A percentile compares a stretch with the other conserved stretches of the same genome.
Evolutionary conservation across 1,139 yeast genomes (phyloP).

Genomic region (Pichiaceae sp.): DNA sequence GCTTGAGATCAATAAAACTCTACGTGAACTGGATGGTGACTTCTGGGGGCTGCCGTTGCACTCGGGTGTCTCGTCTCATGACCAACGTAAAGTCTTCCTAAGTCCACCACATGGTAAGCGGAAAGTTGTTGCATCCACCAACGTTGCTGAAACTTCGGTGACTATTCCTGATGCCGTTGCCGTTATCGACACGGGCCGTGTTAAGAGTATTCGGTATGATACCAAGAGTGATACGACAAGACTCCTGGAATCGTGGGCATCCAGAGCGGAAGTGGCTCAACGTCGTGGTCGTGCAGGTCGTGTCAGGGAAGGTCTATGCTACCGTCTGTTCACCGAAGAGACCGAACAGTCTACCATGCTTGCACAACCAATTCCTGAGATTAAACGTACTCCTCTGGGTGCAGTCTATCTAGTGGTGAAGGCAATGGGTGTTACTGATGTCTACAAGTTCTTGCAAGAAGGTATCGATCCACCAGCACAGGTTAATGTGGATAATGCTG

Average conservation of each 20-base stretch:
- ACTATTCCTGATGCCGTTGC: constrained; percentile 90
- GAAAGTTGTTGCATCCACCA: constrained; percentile 85
- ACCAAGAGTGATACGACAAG: constrained; percentile 58
- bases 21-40: constrained; percentile 23
- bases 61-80: constrained; percentile 77
- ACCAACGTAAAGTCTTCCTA: constrained; percentile 68
- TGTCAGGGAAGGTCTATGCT: constrained; percentile 74
- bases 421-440: constrained; percentile 78
- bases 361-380: constrained; percentile 79
- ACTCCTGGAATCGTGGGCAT: constrained; percentile 77
- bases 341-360: constrained; percentile 51
- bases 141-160: constrained; percentile 57
- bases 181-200: constrained; percentile 83
- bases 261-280: constrained; percentile 86
- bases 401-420: constrained; percentile 76
- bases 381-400: constrained; percentile 73
- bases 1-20: constrained; percentile 68
- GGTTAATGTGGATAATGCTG: constrained; percentile 54
- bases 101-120: constrained; percentile 44
- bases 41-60: constrained; percentile 64
- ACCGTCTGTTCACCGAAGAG: constrained; percentile 63
- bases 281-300: constrained; percentile 99
- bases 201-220: constrained; percentile 70
- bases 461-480: constrained; percentile 80
- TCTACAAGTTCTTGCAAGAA: constrained; percentile 54